Evolutionary conservation across 1,284 basidiomycete species (phyloP).

Genomic region (Sphagnurus paluster): DNA sequence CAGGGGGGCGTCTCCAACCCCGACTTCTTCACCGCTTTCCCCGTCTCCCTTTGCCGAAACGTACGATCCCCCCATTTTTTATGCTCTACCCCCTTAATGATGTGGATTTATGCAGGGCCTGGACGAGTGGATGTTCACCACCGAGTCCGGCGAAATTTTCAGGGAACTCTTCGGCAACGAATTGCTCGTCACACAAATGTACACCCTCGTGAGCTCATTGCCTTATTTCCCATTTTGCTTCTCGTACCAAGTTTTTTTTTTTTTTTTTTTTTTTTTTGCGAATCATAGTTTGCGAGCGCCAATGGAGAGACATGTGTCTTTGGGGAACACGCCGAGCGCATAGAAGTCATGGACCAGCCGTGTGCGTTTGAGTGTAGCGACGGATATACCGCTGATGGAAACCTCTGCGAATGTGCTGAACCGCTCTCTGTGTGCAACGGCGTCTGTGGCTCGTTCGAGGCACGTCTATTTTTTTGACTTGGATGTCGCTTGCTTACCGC

Average conservation of each 20-base stretch:
- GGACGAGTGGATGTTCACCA: no score
- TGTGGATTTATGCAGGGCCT: no score
- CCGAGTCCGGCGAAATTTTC: no score
- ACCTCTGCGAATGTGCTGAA: slow-evolving; percentile 38
- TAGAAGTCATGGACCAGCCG: slow-evolving; percentile 29
- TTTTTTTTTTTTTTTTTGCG: no score
- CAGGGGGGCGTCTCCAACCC: slow-evolving; percentile 11
- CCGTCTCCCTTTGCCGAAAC: not conserved
- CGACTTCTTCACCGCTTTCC: not conserved
- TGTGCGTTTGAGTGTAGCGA: slow-evolving; percentile 34
- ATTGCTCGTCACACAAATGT: no score
- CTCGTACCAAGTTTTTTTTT: no score
- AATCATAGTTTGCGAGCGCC: no score
- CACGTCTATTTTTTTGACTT: not conserved
- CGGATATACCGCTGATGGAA: slow-evolving; percentile 25
- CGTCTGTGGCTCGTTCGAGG: slow-evolving; percentile 35
- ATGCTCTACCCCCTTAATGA: not conserved
- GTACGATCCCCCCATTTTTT: not conserved
- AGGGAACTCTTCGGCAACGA: no score
- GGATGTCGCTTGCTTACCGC: not conserved
- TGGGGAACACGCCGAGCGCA: slow-evolving; percentile 29
- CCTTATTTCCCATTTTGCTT: no score
- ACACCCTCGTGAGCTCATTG: no score
- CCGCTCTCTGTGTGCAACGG: slow-evolving; percentile 45
- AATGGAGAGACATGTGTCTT: no score